Evolutionary conservation across 495 filamentous ascomycete genomes (phyloP).

Genomic region (Penicillium taxi): DNA sequence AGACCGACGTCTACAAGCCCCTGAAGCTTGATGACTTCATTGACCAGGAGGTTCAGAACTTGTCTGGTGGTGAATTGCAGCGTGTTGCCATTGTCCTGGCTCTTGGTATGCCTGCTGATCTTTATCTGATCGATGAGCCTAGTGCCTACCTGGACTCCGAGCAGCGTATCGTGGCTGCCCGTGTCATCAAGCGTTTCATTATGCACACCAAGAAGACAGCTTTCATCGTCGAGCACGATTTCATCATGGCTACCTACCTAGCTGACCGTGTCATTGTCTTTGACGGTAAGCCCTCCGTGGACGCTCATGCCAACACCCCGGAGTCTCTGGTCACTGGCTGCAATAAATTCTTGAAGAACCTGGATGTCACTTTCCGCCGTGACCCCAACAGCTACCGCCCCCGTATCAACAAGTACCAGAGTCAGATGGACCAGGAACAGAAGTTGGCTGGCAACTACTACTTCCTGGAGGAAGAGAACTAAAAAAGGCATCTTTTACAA

Average conservation of each 20-base stretch:
- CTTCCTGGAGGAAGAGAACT: conserved; percentile 89
- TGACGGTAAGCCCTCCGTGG: conserved; percentile 81
- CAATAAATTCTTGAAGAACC: conserved; percentile 89
- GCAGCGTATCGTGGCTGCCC: conserved; percentile 92
- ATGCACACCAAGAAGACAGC: conserved; percentile 99
- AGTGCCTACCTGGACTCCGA: conserved; percentile 95
- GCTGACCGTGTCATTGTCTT: conserved; percentile 98
- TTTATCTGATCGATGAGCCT: conserved; percentile 97
- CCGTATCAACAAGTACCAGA: conserved; percentile 95
- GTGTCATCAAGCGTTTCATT: conserved; percentile 98
- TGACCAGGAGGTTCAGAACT: conserved; percentile 96
- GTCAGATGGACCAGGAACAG: conserved; percentile 94
- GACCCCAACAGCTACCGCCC: conserved; percentile 94
- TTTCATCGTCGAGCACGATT: conserved; percentile 99
- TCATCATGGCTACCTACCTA: conserved; percentile 98
- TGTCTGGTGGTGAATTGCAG: conserved; percentile 98
- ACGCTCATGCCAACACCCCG: conserved; percentile 79
- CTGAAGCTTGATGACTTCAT: conserved; percentile 98
- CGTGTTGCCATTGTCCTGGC: conserved; percentile 96
- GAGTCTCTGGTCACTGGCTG: conserved; percentile 92
- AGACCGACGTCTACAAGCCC: conserved; percentile 98
- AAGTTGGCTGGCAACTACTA: conserved; percentile 91
- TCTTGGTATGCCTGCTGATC: conserved; percentile 91
- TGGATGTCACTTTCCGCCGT: conserved; percentile 96
- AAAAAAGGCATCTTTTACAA: conserved; percentile 53